Evolutionary conservation across 345 rosid genomes (phyloP), one percentile per base, ranked within the genome.

Genomic region (Bruguiera parviflora): DNA sequence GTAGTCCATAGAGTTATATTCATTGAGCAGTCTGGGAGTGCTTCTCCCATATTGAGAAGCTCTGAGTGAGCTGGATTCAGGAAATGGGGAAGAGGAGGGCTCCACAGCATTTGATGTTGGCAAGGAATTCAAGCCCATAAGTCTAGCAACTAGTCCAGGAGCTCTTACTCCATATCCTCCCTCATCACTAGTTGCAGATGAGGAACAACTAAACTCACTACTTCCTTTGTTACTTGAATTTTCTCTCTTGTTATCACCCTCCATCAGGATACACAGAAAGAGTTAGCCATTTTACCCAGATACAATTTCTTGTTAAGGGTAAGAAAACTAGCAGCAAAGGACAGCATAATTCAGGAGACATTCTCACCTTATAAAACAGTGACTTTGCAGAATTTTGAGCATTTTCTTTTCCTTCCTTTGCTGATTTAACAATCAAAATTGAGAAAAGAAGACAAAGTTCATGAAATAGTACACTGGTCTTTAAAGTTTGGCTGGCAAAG

Each of bases 61-160:
- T 71, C 80, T 78, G 61, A 51, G 73, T 53, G 59, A 74, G 68
- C 28, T 71, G 46, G 74, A 78, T 64, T 80, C 78, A 24, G 65
- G 74, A 78, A 56, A 77, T 1, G 83, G 81, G 61, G 81, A 53
- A 47, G 76, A 71, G 63, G 81, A 79, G 35, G 82, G 73, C 63
- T 85, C 87, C 0, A 64, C 74, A 58, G 59, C 78, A 67, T 77
- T 82, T 62, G 86, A 79, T 19, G 72, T 77, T 0, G 99, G 99
- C 85, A 95, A 77, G 13, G 90, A 84, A 81, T 95, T 90, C 79
- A 92, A 80, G 69, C 99, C 99, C 99, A 95, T 95, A 37, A 95
- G 96, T 73, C 91, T 86, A 13, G 98, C 99, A 68, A 95, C 96
- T 39, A 90, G 94, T 61, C 97, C 91, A 2, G 99, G 97, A 25